These are phyloP conservation scores for Periconia sp. DNA, from an alignment of 2,329 filamentous ascomycete genomes.

Conservation along the genomic window DNA sequence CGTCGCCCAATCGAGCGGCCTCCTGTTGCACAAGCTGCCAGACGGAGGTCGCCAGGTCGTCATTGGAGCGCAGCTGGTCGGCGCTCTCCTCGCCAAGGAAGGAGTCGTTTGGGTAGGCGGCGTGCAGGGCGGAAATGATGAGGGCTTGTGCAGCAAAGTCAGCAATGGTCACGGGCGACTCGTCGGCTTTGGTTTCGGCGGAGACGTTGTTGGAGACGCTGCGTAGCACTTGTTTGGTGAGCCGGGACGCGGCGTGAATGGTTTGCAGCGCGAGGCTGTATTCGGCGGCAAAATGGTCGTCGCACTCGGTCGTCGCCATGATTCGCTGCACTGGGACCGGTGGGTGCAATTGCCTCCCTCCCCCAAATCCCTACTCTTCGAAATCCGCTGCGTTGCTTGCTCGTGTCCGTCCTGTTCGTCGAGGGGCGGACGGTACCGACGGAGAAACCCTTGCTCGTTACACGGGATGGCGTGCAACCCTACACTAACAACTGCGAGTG, in stretches of 20 bases:
- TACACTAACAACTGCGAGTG: no score
- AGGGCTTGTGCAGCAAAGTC: conserved; percentile 67
- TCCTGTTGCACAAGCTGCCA: conserved; percentile 53
- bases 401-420: background rate
- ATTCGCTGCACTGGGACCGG: background rate
- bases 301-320: background rate
- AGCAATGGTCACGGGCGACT: conserved; percentile 61
- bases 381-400: background rate
- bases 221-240: conserved; percentile 59
- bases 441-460: background rate
- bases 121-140: conserved; percentile 59
- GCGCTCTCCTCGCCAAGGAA: conserved; percentile 66
- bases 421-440: background rate
- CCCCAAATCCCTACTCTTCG: background rate
- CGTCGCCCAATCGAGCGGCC: conserved; percentile 18
- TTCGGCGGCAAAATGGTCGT: conserved; percentile 24
- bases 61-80: conserved; percentile 53
- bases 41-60: conserved; percentile 53
- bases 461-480: background rate
- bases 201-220: conserved; percentile 50
- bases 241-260: conserved; percentile 58
- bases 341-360: background rate
- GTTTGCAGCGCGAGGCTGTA: conserved; percentile 41
- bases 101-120: conserved; percentile 56
- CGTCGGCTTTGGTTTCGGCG: conserved; percentile 59